Percentiles rank a stretch among this genome's conserved stretches.
Evolutionary conservation across 768 basidiomycete species (phyloP).

Genomic region (Auricularia cornea): DNA sequence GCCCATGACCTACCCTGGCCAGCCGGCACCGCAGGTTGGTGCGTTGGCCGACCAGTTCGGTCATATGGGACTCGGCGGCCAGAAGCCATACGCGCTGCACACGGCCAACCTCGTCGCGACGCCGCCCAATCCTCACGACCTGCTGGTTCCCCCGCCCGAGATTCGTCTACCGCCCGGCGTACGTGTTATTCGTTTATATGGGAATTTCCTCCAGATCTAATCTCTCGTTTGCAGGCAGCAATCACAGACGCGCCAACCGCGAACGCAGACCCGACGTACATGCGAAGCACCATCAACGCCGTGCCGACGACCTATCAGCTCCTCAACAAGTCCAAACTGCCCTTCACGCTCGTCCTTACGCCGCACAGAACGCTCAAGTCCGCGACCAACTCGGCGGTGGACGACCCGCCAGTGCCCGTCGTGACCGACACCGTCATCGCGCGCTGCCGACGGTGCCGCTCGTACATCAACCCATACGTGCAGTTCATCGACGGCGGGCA

Average conservation of each 20-base stretch:
- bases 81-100: constrained; percentile 67
- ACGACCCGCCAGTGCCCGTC: constrained; percentile 74
- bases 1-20: constrained; percentile 28
- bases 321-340: constrained; percentile 82
- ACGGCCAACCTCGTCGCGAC: constrained; percentile 90
- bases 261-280: constrained; percentile 86
- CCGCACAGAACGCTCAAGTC: constrained; percentile 83
- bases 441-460: constrained; percentile 89
- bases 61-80: constrained; percentile 74
- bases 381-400: constrained; percentile 28
- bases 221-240: constrained; percentile 38
- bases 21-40: constrained; percentile 31
- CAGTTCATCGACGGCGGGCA: constrained; percentile 98
- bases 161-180: constrained; percentile 79
- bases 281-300: constrained; percentile 85
- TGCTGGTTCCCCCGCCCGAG: constrained; percentile 76
- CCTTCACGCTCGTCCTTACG: constrained; percentile 80
- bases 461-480: constrained; percentile 96
- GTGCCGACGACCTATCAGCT: constrained; percentile 86
- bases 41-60: constrained; percentile 77
- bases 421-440: constrained; percentile 92
- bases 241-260: constrained; percentile 70
- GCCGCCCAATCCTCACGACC: constrained; percentile 83
- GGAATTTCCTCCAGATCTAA: too few species aligned
- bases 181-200: too few species aligned